Evolutionary conservation across 2,329 filamentous ascomycete species (phyloP).

Genomic region (Sclerotinia borealis): DNA sequence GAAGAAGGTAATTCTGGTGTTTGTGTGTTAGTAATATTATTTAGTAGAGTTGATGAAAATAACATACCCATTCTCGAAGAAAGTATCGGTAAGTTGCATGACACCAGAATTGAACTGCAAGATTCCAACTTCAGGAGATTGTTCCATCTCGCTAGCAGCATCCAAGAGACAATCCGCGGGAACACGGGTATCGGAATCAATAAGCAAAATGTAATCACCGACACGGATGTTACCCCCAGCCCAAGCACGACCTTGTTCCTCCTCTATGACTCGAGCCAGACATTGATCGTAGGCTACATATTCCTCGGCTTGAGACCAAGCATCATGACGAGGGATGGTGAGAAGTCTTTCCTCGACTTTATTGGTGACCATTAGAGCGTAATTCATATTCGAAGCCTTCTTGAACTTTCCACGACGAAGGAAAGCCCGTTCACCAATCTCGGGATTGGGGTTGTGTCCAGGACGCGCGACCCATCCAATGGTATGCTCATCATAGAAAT

Average conservation of each 20-base stretch:
- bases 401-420: slow-evolving; percentile 49
- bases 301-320: slow-evolving; percentile 66
- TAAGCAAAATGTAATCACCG: slow-evolving; percentile 75
- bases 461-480: slow-evolving; percentile 60
- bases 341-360: slow-evolving; percentile 9
- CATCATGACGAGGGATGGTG: slow-evolving; percentile 14
- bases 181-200: slow-evolving; percentile 75
- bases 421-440: slow-evolving; percentile 33
- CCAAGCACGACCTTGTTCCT: slow-evolving; percentile 62
- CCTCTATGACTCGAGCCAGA: slow-evolving; percentile 59
- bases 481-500: slow-evolving; percentile 63
- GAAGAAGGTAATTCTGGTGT: slow-evolving; percentile 55
- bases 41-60: background rate
- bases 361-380: slow-evolving; percentile 36
- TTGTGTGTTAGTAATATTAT: background rate
- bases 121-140: slow-evolving; percentile 70
- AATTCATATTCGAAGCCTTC: slow-evolving; percentile 47
- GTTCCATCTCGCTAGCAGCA: slow-evolving; percentile 76
- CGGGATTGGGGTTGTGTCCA: slow-evolving; percentile 2
- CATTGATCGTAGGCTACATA: slow-evolving; percentile 58
- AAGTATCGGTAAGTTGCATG: slow-evolving; percentile 71
- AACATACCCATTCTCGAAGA: slow-evolving; percentile 55
- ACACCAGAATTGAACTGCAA: slow-evolving; percentile 73
- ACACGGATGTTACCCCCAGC: slow-evolving; percentile 81
- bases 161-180: slow-evolving; percentile 72